phyloP scores from a whole-genome alignment of 75 land plant genomes.

The Adiantum capillusveneris region DNA sequence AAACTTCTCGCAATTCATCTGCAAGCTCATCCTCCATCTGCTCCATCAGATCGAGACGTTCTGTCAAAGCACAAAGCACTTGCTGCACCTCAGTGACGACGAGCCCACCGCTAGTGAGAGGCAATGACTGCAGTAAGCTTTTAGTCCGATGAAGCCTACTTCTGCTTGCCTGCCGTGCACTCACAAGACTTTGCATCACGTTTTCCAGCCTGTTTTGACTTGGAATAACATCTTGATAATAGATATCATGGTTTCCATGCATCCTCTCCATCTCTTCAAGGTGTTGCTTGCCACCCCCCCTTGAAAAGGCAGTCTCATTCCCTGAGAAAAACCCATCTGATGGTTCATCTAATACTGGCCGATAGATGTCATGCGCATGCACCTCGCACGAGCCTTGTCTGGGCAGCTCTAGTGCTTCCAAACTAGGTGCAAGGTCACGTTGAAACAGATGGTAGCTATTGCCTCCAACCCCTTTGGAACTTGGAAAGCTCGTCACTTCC shows the following conservation, averaged over 20 bases:
- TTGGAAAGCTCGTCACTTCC: too few relatives aligned
- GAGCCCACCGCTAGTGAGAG: slow-evolving; percentile 7
- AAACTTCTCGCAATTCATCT: slow-evolving; percentile 25
- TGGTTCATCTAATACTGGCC: neutral
- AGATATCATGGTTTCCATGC: neutral
- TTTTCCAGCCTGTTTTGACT: slow-evolving; percentile 24
- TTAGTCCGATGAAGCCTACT: slow-evolving; percentile 24
- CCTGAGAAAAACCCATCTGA: neutral
- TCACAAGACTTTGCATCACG: slow-evolving; percentile 31
- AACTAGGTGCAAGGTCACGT: neutral
- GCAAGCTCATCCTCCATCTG: slow-evolving; percentile 33
- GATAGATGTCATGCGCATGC: slow-evolving; percentile 9
- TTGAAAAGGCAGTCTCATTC: neutral
- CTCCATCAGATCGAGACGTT: slow-evolving; percentile 30
- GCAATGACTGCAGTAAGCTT: slow-evolving; percentile 14
- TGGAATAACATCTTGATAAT: slow-evolving; percentile 7
- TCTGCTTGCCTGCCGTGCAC: slow-evolving; percentile 34
- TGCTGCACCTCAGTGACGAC: slow-evolving; percentile 24
- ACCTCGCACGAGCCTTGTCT: slow-evolving; percentile 8
- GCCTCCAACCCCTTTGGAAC: too few relatives aligned
- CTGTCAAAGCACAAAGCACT: slow-evolving; percentile 19
- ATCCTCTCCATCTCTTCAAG: too few relatives aligned
- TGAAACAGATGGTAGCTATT: too few relatives aligned
- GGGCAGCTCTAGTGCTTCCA: neutral
- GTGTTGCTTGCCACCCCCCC: neutral